Base-by-base conservation (phyloP, 768 basidiomycete species). In the Auricularia cornea region DNA sequence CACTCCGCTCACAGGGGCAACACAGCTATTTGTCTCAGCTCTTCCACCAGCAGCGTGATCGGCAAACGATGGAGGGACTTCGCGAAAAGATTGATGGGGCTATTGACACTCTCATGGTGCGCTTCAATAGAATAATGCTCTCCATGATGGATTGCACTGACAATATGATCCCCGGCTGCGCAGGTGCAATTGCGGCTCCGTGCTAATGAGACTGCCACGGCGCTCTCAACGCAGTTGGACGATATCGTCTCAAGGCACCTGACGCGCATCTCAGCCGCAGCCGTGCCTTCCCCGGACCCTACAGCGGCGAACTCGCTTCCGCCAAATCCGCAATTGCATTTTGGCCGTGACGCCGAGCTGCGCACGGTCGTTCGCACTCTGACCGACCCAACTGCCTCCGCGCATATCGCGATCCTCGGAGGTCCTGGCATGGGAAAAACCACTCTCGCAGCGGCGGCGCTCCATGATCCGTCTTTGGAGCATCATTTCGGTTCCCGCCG, bases 391-490 rank as follows among this genome's bases (percentile, higher is more conserved):
- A 14, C 35, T 38, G n/a, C n/a, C n/a, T 20, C 44, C 6, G 54
- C 8, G 14, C 63, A 16, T 30, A 57, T 62, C 59, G 66, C 60
- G 52, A 64, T 72, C 60, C 66, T 72, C 41, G 72, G 72, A 8
- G 38, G 62, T 2, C 78, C 76, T 3, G 78, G 78, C 16, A 77
- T 78, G 66, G 77, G 78, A n/a, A 79, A 79, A 66, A 78, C 78
- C 3, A 67, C 75, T 2, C 64, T 74, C 35, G 75, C 78, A 1
- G 69, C 76, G 6, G 72, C 73, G 2, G 71, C 75, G 26, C 69
- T 73, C 38, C 67, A 74, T 31, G 64, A 71, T 30, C 29, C 65
- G 20, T 54, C 60, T 11, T 62, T 76, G 6, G 62, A 66, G 23
- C 41, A 66, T 3, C 65, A 56, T 3, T 77, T 75, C 64, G 65